Evolutionary conservation across 2,329 filamentous ascomycete species (phyloP), one percentile per base, ranked within the genome.

Genomic region (Epichloe brachyelytri): DNA sequence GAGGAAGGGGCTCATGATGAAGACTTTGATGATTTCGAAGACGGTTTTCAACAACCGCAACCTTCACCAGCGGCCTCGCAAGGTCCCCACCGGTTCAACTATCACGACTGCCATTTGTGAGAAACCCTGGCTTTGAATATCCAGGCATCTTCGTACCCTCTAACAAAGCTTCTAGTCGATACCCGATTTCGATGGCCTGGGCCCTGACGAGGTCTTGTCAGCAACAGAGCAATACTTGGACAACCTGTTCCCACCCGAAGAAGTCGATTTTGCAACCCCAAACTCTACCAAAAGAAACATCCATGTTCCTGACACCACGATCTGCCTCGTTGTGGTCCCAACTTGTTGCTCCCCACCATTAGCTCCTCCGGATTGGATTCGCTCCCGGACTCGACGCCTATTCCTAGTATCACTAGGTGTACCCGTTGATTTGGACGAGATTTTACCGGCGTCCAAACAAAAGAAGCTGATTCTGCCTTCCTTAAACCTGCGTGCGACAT

Each of bases 361-460:
- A 38, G 89, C 95, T 61, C 93, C 93, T 5, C 91, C 93, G 0
- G 93, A 98, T 67, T 98, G 93, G 93, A 94, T 96, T 53, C 88
- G 93, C 56, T 95, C 89, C 49, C 87, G 90, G 48, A 98, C 95
- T 59, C 83, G 93, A 49, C 86, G 93, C 30, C 79, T 98, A 26
- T 98, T 98, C 65, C 81, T 98, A 41, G 90, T 98, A 50, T 96
- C 90, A 1, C 79, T 98, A 0, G 93, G 93, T 17, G 93, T 98
- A 0, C 93, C 93, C 1, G 88, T 98, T 43, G 93, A 98, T 61
- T 77, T 98, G 0, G 93, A 98, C 67, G 93, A 98, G 71, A 97
- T 98, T 51, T 79, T 98, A 7, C 93, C 93, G 0, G 90, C 91
- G 0, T 95, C 88, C 12, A 97, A 97, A 68, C 93, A 98, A 66